These are phyloP conservation scores for Sequoia sempervirens DNA, from an alignment of 75 land plant genomes.

Conservation along the genomic window DNA sequence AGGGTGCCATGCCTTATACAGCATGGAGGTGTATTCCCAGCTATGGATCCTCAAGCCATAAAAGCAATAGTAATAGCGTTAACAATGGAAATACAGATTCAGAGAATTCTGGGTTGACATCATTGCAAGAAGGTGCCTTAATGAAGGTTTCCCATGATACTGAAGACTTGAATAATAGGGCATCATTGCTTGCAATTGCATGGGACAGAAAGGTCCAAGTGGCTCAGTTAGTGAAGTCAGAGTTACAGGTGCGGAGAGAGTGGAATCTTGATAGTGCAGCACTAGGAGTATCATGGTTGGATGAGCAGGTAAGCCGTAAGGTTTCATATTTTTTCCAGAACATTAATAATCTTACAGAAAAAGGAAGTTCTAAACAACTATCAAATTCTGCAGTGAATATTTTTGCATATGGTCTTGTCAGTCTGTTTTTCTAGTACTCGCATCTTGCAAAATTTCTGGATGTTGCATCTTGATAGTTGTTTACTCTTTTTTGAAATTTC, in stretches of 20 bases:
- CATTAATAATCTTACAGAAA: neutral
- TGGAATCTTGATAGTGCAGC: conserved; percentile 90
- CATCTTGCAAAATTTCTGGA: neutral
- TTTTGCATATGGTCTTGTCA: neutral
- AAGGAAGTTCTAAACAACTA: neutral
- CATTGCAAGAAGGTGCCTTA: neutral
- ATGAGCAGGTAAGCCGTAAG: conserved; percentile 64
- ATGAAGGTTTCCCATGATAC: conserved; percentile 3
- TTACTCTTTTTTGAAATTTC: neutral
- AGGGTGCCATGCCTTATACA: conserved; percentile 88
- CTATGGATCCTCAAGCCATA: conserved; percentile 29
- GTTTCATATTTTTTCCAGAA: neutral
- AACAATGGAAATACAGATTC: conserved; percentile 17
- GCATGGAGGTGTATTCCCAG: conserved; percentile 73
- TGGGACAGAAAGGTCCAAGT: conserved; percentile 92
- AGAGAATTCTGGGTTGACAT: neutral
- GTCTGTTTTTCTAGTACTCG: neutral
- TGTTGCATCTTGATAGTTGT: neutral
- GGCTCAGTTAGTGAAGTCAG: conserved; percentile 71
- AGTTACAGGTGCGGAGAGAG: conserved; percentile 52
- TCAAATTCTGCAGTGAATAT: neutral
- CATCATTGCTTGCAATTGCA: conserved; percentile 77
- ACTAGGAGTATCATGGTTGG: conserved; percentile 88
- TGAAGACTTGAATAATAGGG: conserved; percentile 47
- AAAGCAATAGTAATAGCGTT: neutral